Base-by-base conservation (phyloP, 2,329 filamentous ascomycete species). In the Lachnum nothofagi region DNA sequence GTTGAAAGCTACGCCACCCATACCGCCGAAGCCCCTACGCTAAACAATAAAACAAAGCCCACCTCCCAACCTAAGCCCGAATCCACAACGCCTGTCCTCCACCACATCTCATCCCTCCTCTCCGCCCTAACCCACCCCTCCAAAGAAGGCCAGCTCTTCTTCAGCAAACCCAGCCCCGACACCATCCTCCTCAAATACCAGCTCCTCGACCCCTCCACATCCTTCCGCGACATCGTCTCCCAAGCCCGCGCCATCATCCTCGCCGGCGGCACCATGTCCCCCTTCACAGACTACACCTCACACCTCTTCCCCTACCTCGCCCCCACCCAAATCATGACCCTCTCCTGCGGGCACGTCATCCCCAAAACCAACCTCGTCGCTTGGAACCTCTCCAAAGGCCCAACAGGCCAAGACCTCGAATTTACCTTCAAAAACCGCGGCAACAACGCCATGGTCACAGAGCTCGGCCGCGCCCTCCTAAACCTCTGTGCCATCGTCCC, bases 231-330 rank as follows among this genome's bases (percentile, higher is more conserved):
- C 9, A 86, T 97, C 44, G 88, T 91, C 2, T 82, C 88, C 24
- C 83, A 86, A 53, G 89, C 93, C 0, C 78, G 90, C 49, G 88
- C 91, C 2, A 86, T 98, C 3, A 85, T 98, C 35, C 73, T 98
- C 3, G 93, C 91, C 0, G 93, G 93, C 49, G 93, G 93, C 19
- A 98, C 93, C 22, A 97, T 98, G 93, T 95, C 93, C 2, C 93
- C 93, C 0, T 95, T 97, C 72, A 80, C 85, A 20, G 93, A 97
- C 69, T 98, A 95, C 68, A 83, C 79, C 29, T 78, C 85, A 3
- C 88, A 96, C 60, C 75, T 98, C 0, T 93, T 98, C 54, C 87
- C 91, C 0, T 85, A 87, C 42, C 67, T 95, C 0, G 65, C 78
- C 0, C 58, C 75, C 0, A 68, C 72, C 0, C 80, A 80, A 48